Evolutionary conservation across 768 basidiomycete genomes (phyloP).

Genomic region (Dentipellis fragilis): DNA sequence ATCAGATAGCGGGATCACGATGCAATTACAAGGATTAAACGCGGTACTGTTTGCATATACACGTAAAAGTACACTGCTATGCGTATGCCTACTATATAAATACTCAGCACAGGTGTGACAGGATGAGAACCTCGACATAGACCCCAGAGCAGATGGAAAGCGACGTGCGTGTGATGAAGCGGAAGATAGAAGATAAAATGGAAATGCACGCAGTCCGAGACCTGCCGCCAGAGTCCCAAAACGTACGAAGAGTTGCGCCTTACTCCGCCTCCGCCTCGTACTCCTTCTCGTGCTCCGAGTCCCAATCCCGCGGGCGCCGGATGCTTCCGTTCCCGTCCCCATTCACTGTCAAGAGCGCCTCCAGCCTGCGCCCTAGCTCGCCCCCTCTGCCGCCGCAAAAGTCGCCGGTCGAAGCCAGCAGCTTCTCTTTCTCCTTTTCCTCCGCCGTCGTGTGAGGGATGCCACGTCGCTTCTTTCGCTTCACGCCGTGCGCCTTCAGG

Average conservation of each 20-base stretch:
- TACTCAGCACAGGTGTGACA: background rate
- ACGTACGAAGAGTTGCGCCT: background rate
- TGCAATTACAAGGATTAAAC: background rate
- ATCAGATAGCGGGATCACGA: background rate
- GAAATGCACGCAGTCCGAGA: background rate
- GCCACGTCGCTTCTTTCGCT: constrained; percentile 29
- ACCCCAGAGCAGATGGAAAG: background rate
- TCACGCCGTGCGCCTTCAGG: constrained; percentile 7
- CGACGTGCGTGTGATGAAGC: background rate
- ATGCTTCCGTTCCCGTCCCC: constrained; percentile 14
- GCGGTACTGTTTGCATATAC: background rate
- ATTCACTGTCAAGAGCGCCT: constrained; percentile 56
- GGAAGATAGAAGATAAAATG: no score
- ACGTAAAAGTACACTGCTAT: background rate
- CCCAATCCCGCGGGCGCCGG: constrained; percentile 2
- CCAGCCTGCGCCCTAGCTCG: constrained; percentile 64
- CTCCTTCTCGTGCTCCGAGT: constrained; percentile 12
- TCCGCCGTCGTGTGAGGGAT: constrained; percentile 41
- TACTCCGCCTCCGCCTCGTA: constrained; percentile 18
- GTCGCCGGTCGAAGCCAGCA: constrained; percentile 63
- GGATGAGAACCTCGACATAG: background rate
- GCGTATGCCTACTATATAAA: background rate
- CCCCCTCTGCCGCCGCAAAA: constrained; percentile 73
- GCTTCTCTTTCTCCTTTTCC: constrained; percentile 61
- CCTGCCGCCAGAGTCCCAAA: background rate